Base-by-base conservation (phyloP, 2,329 filamentous ascomycete genomes). In the Paramyrothecium roridum region DNA sequence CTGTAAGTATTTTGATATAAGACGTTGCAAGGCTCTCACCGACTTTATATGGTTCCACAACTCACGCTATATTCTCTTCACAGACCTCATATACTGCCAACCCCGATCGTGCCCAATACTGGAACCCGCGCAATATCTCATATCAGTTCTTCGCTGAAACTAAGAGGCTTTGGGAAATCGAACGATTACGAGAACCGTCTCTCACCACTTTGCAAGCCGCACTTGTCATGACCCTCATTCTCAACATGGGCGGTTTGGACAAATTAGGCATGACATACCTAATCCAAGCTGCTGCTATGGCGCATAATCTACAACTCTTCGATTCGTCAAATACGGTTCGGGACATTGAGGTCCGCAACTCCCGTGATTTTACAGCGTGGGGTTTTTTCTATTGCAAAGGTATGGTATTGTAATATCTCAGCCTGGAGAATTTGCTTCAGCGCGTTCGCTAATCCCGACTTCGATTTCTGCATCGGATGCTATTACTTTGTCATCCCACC, bases 1-100 rank as follows among this genome's bases (percentile, higher is more conserved):
- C 43, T 19, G 56, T 58, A 47, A 52, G 56, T 52, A 8, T 30
- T 20, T n/a, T n/a, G n/a, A n/a, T n/a, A n/a, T n/a, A n/a, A n/a
- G n/a, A n/a, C n/a, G n/a, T n/a, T n/a, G n/a, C n/a, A n/a, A 30
- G 26, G 26, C 26, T 6, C 26, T 30, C 26, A n/a, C n/a, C n/a
- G n/a, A n/a, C n/a, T n/a, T n/a, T n/a, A n/a, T n/a, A n/a, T n/a
- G n/a, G n/a, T n/a, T n/a, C n/a, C n/a, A n/a, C n/a, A n/a, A n/a
- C n/a, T n/a, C n/a, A n/a, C n/a, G n/a, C n/a, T n/a, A n/a, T n/a
- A n/a, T n/a, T n/a, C n/a, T n/a, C n/a, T n/a, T n/a, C n/a, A n/a
- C n/a, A n/a, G n/a, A n/a, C n/a, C n/a, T n/a, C n/a, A n/a, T n/a
- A n/a, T n/a, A n/a, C n/a, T n/a, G n/a, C n/a, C 26, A 30, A 30